Evolutionary conservation across 495 filamentous ascomycete genomes (phyloP), one percentile per base, ranked within the genome.

Genomic region (Aspergillus nidulans): DNA sequence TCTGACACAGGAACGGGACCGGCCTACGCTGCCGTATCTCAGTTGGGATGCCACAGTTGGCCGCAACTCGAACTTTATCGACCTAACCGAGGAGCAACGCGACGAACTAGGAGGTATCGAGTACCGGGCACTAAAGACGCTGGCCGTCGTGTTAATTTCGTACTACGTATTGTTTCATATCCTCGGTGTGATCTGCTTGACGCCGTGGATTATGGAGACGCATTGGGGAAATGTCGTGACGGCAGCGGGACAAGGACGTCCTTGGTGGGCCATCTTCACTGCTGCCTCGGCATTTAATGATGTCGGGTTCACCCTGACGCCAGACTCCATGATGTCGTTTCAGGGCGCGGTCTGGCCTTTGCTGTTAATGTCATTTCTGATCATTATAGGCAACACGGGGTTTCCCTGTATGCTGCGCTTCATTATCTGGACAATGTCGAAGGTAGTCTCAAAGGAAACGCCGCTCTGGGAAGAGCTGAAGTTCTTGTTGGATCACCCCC

Each of bases 71-170:
- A 85, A 86, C 16, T 98, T 98, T 58, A 77, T 94, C 6, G 89
- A 91, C 66, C 71, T 97, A 47, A 89, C 85, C 0, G 88, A 95
- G 66, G 90, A 89, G 54, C 92, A 97, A 69, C 80, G 91, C 45
- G 89, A 97, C 59, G 92, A 97, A 64, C 76, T 97, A 12, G 92
- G 92, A 3, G 92, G 92, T 12, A 96, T 97, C 42, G 92, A 97
- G 71, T 97, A 97, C 63, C 83, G 92, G 7, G 86, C 91, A 0
- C 71, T 97, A 40, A 96, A 96, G 68, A 90, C 89, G 6, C 68
- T 97, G 32, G 86, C 88, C 1, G 69, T 88, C 40, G 84, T 96
- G 23, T 74, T 96, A 45, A 82, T 85, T 2, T 69, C 71, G 8
- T 97, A 97, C 69, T 96, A 86, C 63, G 75, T 86, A 54, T 77